Evolutionary conservation across 331 rosid species (phyloP).

Genomic region (Malus hybrid): DNA sequence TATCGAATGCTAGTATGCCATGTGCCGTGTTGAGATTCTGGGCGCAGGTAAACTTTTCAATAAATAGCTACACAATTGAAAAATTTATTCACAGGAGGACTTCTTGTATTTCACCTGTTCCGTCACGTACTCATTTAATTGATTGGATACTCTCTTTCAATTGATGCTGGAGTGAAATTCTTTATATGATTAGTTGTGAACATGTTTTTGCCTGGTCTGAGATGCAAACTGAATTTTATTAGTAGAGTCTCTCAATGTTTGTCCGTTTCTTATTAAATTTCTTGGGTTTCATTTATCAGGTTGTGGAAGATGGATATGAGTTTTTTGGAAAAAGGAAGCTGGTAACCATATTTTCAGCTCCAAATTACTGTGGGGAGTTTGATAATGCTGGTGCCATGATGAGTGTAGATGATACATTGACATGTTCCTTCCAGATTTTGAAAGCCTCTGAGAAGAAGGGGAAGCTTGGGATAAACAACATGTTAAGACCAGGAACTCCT

Average conservation of each 20-base stretch:
- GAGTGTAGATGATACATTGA: constrained; percentile 65
- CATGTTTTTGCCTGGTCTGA: background rate
- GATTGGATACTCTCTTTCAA: background rate
- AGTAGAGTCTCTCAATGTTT: background rate
- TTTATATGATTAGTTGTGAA: background rate
- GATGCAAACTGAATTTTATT: background rate
- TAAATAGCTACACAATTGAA: background rate
- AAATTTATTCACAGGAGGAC: background rate
- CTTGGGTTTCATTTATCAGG: constrained; percentile 30
- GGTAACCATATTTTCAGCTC: constrained; percentile 63
- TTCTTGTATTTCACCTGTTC: background rate
- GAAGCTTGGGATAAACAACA: constrained; percentile 34
- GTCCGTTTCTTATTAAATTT: background rate
- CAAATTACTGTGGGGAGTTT: constrained; percentile 57
- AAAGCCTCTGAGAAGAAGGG: constrained; percentile 74
- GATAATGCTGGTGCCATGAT: constrained; percentile 75
- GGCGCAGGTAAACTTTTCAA: background rate
- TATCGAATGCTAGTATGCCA: background rate
- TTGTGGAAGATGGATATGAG: constrained; percentile 73
- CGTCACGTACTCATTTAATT: background rate
- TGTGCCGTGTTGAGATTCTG: background rate
- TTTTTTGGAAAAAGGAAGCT: constrained; percentile 63
- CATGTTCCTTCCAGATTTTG: constrained; percentile 71
- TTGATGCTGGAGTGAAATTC: background rate
- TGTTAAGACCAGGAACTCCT: constrained; percentile 74